Conservation (phyloP, 768 basidiomycete species). For the Russula abietina region DNA sequence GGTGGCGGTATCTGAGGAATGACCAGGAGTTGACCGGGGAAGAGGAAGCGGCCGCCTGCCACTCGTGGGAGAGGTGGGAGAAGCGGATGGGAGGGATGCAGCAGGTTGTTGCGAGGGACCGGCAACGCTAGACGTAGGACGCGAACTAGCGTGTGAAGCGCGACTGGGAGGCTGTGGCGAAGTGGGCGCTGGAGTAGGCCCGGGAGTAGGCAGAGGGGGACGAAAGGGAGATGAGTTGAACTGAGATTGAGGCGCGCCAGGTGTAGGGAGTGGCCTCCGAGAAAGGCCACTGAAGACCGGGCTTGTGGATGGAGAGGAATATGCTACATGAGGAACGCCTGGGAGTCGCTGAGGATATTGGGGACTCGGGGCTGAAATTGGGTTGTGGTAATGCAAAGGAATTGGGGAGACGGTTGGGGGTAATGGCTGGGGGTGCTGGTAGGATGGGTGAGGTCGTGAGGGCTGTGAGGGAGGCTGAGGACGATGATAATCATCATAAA, state of each 20-base stretch:
- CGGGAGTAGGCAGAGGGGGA: constrained; percentile 24
- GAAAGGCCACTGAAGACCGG: constrained; percentile 16
- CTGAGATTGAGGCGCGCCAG: constrained; percentile 19
- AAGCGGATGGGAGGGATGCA: constrained; percentile 8
- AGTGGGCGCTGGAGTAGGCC: constrained; percentile 21
- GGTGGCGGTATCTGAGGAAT: background rate
- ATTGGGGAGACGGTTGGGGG: constrained; percentile 5
- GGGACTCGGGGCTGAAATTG: constrained; percentile 24
- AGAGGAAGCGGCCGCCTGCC: constrained; percentile 22
- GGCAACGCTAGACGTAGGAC: background rate
- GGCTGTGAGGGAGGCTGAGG: constrained; percentile 1
- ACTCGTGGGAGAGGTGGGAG: constrained; percentile 21
- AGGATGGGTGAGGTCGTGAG: background rate
- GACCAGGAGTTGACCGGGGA: constrained; percentile 8
- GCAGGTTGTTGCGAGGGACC: constrained; percentile 1
- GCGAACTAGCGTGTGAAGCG: background rate
- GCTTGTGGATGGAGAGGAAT: constrained; percentile 20
- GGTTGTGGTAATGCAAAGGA: constrained; percentile 10
- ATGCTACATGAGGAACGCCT: constrained; percentile 6
- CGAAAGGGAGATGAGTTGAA: constrained; percentile 8
- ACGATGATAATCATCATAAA: background rate
- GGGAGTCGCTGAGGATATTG: constrained; percentile 23
- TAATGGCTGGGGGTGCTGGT: background rate
- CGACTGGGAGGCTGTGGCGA: constrained; percentile 9
- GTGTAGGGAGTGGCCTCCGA: constrained; percentile 24